These are phyloP conservation scores for Daldinia decipiens DNA, from an alignment of 495 filamentous ascomycete genomes.

Conservation along the genomic window DNA sequence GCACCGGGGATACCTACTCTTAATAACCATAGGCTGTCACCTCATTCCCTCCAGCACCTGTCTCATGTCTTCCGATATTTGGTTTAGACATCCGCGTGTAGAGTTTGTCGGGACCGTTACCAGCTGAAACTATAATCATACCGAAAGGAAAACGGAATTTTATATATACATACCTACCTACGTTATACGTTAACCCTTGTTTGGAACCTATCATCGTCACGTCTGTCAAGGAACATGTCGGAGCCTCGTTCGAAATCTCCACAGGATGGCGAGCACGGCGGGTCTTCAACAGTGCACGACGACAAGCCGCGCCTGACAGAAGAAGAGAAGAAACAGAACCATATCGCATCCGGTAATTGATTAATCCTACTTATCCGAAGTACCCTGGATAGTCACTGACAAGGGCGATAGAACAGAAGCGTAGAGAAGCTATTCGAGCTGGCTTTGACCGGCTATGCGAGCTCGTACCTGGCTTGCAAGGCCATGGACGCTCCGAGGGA, in stretches of 20 bases:
- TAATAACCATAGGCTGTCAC: constrained; percentile 24
- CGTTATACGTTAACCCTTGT: not conserved
- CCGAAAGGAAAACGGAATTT: not conserved
- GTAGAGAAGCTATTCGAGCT: constrained; percentile 83
- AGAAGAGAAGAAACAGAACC: constrained; percentile 89
- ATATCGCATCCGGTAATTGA: constrained; percentile 73
- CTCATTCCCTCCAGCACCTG: constrained; percentile 28
- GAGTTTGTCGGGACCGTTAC: constrained; percentile 27
- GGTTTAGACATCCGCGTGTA: constrained; percentile 31
- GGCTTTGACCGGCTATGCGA: constrained; percentile 88
- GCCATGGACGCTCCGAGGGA: constrained; percentile 86
- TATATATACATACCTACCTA: constrained; percentile 1
- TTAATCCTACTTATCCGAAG: not conserved
- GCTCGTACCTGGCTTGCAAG: constrained; percentile 83
- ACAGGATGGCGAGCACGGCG: constrained; percentile 42
- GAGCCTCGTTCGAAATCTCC: constrained; percentile 45
- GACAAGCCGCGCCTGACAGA: constrained; percentile 84
- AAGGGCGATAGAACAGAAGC: constrained; percentile 76
- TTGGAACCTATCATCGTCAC: not conserved
- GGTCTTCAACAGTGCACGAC: constrained; percentile 31
- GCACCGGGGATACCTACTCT: constrained; percentile 23
- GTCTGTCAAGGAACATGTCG: constrained; percentile 36
- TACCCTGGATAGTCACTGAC: not conserved
- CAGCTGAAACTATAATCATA: constrained; percentile 8
- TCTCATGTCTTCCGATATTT: constrained; percentile 40